Evolutionary conservation across 805 yeast genomes (phyloP).

Genomic region (Candida sonorensis): DNA sequence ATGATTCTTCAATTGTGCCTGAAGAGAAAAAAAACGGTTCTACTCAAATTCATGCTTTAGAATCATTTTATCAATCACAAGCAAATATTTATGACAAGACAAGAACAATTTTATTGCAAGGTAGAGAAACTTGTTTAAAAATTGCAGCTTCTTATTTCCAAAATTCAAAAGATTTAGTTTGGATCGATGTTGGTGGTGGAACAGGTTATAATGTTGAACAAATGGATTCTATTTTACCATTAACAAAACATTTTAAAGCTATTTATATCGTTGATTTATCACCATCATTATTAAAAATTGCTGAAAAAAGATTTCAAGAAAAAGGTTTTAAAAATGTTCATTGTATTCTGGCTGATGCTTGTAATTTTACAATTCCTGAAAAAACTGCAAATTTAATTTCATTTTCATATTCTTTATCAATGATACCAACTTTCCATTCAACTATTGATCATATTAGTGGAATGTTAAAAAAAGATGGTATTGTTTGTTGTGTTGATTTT

Average conservation of each 20-base stretch:
- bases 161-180: slow-evolving; percentile 40
- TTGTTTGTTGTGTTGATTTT: slow-evolving; percentile 70
- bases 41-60: slow-evolving; percentile 56
- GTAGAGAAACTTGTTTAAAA: slow-evolving; percentile 58
- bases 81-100: slow-evolving; percentile 74
- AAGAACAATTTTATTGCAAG: slow-evolving; percentile 58
- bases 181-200: slow-evolving; percentile 85
- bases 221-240: slow-evolving; percentile 52
- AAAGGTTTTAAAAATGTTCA: slow-evolving; percentile 53
- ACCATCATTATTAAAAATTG: slow-evolving; percentile 70
- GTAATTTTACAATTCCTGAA: slow-evolving; percentile 51
- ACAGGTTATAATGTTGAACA: slow-evolving; percentile 78
- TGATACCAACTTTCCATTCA: slow-evolving; percentile 80
- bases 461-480: slow-evolving; percentile 48
- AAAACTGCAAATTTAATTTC: slow-evolving; percentile 64
- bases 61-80: slow-evolving; percentile 67
- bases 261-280: slow-evolving; percentile 71
- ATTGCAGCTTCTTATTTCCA: slow-evolving; percentile 52
- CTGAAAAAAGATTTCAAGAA: slow-evolving; percentile 46
- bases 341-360: slow-evolving; percentile 69
- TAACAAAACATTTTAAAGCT: slow-evolving; percentile 48
- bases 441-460: slow-evolving; percentile 62
- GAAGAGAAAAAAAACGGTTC: slow-evolving; percentile 19
- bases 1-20: no score
- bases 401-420: slow-evolving; percentile 73